phyloP scores from a whole-genome alignment of 2,329 filamentous ascomycete species.

The Metarhizium guizhouense region DNA sequence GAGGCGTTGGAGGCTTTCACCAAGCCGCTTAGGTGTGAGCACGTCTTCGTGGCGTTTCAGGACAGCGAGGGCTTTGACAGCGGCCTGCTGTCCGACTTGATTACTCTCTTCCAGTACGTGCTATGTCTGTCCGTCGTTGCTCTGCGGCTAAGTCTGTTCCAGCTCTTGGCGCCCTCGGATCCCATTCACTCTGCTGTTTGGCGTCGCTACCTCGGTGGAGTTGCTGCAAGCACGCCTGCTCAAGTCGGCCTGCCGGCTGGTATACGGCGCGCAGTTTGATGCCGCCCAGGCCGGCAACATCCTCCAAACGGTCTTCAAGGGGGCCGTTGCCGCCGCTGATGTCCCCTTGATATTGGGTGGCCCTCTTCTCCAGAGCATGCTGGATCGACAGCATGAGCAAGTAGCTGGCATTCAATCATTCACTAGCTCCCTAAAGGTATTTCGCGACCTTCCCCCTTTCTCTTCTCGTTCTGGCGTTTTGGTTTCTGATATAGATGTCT shows the following conservation, averaged over 20 bases:
- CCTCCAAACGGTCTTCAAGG: slow-evolving; percentile 62
- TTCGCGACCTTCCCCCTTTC: slow-evolving; percentile 2
- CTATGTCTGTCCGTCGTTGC: not conserved
- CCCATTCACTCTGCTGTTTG: slow-evolving; percentile 68
- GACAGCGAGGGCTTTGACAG: slow-evolving; percentile 78
- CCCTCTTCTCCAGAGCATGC: slow-evolving; percentile 49
- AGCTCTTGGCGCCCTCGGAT: slow-evolving; percentile 64
- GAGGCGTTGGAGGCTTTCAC: slow-evolving; percentile 58
- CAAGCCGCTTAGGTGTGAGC: slow-evolving; percentile 40
- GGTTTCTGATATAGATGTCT: not conserved
- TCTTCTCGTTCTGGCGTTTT: not conserved
- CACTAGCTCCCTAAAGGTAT: slow-evolving; percentile 58
- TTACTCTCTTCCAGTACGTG: slow-evolving; percentile 57
- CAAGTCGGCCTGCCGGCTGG: slow-evolving; percentile 55
- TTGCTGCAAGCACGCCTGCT: slow-evolving; percentile 67
- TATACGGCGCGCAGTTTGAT: slow-evolving; percentile 67
- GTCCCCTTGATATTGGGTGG: slow-evolving; percentile 55
- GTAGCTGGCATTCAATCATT: slow-evolving; percentile 68
- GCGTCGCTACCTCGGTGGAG: slow-evolving; percentile 73
- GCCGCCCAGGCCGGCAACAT: slow-evolving; percentile 64
- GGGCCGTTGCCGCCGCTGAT: slow-evolving; percentile 50
- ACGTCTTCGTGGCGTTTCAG: slow-evolving; percentile 65
- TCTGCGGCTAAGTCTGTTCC: slow-evolving; percentile 19
- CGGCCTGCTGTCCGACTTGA: slow-evolving; percentile 59
- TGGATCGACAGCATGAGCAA: slow-evolving; percentile 68